phyloP scores from a whole-genome alignment of 2,329 filamentous ascomycete species.

The Arthrobotrys iridis region DNA sequence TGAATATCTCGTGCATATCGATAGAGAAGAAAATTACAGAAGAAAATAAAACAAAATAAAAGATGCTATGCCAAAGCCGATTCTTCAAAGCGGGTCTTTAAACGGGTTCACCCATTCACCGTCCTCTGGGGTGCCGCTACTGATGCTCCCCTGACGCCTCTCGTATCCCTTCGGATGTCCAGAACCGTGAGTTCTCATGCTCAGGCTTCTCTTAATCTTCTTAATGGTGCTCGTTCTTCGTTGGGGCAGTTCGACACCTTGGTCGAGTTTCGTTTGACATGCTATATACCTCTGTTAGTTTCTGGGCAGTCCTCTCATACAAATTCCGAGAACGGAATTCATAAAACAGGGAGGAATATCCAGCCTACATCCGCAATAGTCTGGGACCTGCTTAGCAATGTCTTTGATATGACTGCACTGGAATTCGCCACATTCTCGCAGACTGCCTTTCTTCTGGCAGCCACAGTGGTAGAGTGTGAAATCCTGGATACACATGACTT shows the following conservation, averaged over 20 bases:
- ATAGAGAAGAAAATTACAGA: too few species aligned
- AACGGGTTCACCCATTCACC: constrained; percentile 34
- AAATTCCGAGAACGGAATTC: neutral
- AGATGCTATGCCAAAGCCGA: neutral
- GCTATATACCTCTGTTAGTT: neutral
- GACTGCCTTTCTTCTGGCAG: constrained; percentile 37
- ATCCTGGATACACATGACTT: constrained; percentile 49
- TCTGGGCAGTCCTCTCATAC: neutral
- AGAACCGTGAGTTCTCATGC: constrained; percentile 15
- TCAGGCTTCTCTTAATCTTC: constrained; percentile 30
- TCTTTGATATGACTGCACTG: constrained; percentile 41
- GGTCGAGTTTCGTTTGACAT: constrained; percentile 38
- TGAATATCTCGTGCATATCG: too few species aligned
- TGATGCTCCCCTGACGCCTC: constrained; percentile 8
- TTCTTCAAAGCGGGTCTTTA: constrained; percentile 19
- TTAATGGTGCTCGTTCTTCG: constrained; percentile 36
- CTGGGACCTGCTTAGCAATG: constrained; percentile 14
- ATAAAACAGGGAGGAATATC: neutral
- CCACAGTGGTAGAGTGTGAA: constrained; percentile 45
- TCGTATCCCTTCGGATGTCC: neutral
- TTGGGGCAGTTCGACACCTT: constrained; percentile 12
- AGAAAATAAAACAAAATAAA: neutral
- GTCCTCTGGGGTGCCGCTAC: constrained; percentile 4
- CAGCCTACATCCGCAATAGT: constrained; percentile 33
- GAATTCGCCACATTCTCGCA: constrained; percentile 41